Evolutionary conservation across 495 filamentous ascomycete species (phyloP).

Genomic region (Sordaria brevicollis): DNA sequence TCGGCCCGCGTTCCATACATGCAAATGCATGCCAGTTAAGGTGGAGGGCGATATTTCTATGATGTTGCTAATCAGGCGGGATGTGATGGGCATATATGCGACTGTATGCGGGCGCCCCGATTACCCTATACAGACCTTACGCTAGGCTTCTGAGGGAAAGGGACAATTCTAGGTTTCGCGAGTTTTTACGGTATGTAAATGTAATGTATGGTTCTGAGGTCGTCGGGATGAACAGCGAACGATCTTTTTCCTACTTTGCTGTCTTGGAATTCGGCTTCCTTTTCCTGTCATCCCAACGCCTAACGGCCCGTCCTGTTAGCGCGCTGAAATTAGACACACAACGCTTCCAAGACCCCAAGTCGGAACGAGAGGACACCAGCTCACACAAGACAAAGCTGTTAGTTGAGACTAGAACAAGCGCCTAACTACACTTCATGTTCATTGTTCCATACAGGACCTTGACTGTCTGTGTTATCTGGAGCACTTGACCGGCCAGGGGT

Average conservation of each 20-base stretch:
- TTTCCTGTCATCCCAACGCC: background rate
- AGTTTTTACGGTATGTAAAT: no score
- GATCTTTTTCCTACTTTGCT: background rate
- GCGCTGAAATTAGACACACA: background rate
- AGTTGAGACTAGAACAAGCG: background rate
- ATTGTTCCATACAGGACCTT: background rate
- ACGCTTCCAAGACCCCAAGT: background rate
- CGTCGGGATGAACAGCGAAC: background rate
- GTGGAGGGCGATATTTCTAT: no score
- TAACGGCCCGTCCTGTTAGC: background rate
- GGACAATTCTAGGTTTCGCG: no score
- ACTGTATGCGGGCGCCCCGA: no score
- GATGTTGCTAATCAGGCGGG: no score
- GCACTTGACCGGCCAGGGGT: background rate
- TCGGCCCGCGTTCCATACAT: no score
- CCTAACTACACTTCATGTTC: background rate
- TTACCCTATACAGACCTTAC: no score
- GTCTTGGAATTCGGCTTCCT: background rate
- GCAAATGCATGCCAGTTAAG: no score
- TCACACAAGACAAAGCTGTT: background rate
- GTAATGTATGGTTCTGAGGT: background rate
- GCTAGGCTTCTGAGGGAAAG: no score
- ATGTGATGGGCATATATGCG: no score
- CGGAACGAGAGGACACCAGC: background rate
- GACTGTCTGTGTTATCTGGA: background rate